Percentiles rank a stretch among this genome's conserved stretches.
Conservation (phyloP, 148 eudicot species). For the Amaranthus cruentus region DNA sequence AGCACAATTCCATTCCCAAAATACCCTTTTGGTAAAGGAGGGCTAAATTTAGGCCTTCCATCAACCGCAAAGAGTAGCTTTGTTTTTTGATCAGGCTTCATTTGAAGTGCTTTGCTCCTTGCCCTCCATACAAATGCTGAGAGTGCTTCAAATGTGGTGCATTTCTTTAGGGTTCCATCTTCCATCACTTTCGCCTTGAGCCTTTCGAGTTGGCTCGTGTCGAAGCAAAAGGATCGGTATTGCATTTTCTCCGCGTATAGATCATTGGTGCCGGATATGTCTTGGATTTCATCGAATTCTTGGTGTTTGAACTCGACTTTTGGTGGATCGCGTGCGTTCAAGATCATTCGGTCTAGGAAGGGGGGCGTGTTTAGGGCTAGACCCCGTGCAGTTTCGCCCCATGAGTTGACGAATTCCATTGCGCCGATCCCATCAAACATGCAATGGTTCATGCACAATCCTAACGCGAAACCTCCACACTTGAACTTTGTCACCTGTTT, state of each 20-base stretch:
- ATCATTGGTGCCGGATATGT: slow-evolving; percentile 24
- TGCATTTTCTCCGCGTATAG: slow-evolving; percentile 33
- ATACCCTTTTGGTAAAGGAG: slow-evolving; percentile 45
- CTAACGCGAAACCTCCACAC: slow-evolving; percentile 54
- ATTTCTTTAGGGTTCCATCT: slow-evolving; percentile 29
- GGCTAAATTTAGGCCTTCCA: slow-evolving; percentile 41
- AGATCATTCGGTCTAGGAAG: slow-evolving; percentile 36
- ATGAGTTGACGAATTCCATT: slow-evolving; percentile 52
- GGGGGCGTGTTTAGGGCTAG: slow-evolving; percentile 36
- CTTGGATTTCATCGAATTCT: slow-evolving; percentile 41
- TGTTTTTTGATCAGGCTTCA: slow-evolving; percentile 39
- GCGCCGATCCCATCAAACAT: slow-evolving; percentile 49
- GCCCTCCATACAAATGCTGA: slow-evolving; percentile 56
- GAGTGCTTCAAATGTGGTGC: slow-evolving; percentile 50
- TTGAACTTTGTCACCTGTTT: slow-evolving; percentile 56
- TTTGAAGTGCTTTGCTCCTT: slow-evolving; percentile 33
- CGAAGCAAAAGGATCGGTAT: slow-evolving; percentile 42
- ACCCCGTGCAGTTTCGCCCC: slow-evolving; percentile 55
- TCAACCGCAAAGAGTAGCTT: slow-evolving; percentile 55
- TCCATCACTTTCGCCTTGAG: slow-evolving; percentile 40
- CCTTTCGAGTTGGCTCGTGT: slow-evolving; percentile 26
- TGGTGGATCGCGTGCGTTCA: slow-evolving; percentile 42
- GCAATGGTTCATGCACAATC: slow-evolving; percentile 45
- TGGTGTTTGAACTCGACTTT: slow-evolving; percentile 36
- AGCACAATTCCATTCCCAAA: slow-evolving; percentile 54